These are phyloP conservation scores for Capronia epimyces DNA, from an alignment of 2,329 filamentous ascomycete genomes.

Conservation along the genomic window DNA sequence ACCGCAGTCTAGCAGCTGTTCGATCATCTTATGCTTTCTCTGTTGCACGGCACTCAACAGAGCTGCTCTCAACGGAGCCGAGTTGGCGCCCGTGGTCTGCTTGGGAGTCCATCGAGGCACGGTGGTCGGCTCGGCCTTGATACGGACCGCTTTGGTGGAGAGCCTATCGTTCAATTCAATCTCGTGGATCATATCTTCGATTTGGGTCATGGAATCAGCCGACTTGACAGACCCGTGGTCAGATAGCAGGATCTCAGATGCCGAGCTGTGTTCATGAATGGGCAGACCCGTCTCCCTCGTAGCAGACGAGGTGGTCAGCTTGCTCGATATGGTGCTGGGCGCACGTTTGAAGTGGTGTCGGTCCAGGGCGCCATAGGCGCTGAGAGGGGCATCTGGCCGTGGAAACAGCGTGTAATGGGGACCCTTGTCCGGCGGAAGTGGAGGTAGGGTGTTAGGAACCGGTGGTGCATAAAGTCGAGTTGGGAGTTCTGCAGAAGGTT, in stretches of 20 bases:
- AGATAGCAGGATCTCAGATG: constrained; percentile 1
- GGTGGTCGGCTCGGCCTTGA: constrained; percentile 38
- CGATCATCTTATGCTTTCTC: constrained; percentile 52
- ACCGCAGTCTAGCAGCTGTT: constrained; percentile 55
- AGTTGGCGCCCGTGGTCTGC: constrained; percentile 40
- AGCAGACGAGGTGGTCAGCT: constrained; percentile 14
- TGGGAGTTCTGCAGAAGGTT: not conserved
- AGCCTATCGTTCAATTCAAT: constrained; percentile 40
- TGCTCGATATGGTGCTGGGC: constrained; percentile 24
- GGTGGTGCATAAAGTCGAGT: not conserved
- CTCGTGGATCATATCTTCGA: constrained; percentile 36
- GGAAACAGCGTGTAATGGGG: constrained; percentile 25
- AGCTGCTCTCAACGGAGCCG: constrained; percentile 44
- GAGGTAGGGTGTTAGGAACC: constrained; percentile 26
- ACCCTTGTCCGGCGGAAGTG: constrained; percentile 32
- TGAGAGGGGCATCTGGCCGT: constrained; percentile 5
- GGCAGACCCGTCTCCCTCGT: constrained; percentile 5
- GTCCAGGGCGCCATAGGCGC: not conserved
- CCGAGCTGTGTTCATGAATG: constrained; percentile 2
- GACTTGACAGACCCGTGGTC: constrained; percentile 16
- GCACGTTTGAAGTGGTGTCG: constrained; percentile 18
- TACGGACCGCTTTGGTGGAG: constrained; percentile 43
- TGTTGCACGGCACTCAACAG: constrained; percentile 53
- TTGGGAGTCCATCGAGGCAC: constrained; percentile 52
- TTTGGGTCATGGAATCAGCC: constrained; percentile 31